Percentiles rank a stretch among this genome's conserved stretches.
Evolutionary conservation across 2,329 filamentous ascomycete species (phyloP).

Genomic region (Neurospora sp.): DNA sequence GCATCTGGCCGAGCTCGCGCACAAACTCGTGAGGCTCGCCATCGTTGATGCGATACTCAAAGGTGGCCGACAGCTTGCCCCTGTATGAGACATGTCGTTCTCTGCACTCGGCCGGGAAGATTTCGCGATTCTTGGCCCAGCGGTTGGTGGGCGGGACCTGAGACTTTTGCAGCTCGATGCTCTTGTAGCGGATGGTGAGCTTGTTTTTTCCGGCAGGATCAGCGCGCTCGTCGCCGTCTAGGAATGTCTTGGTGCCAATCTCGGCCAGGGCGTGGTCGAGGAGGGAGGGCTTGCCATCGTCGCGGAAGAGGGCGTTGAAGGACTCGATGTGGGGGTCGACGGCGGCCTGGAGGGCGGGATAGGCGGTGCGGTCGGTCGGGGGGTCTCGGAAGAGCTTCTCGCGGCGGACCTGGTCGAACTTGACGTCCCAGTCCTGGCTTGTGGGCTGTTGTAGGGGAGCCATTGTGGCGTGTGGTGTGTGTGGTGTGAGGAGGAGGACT

Average conservation of each 20-base stretch:
- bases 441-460: conserved; percentile 25
- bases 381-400: conserved; percentile 85
- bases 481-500: neutral
- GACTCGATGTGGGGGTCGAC: conserved; percentile 89
- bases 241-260: conserved; percentile 79
- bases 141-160: conserved; percentile 75
- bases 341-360: conserved; percentile 76
- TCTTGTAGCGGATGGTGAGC: conserved; percentile 67
- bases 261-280: conserved; percentile 71
- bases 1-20: conserved; percentile 78
- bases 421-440: conserved; percentile 64
- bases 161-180: conserved; percentile 75
- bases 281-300: conserved; percentile 47
- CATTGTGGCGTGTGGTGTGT: conserved; percentile 30
- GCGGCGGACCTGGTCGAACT: conserved; percentile 76
- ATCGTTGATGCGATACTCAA: conserved; percentile 82
- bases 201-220: conserved; percentile 56
- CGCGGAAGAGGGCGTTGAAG: conserved; percentile 81
- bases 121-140: conserved; percentile 70
- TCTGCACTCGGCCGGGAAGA: conserved; percentile 85
- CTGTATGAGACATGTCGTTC: conserved; percentile 88
- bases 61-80: conserved; percentile 70
- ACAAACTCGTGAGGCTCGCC: conserved; percentile 74
- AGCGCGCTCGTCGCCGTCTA: conserved; percentile 67
- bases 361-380: conserved; percentile 77